phyloP scores from a whole-genome alignment of 1,284 basidiomycete genomes.

The Ustilago bromivora region DNA sequence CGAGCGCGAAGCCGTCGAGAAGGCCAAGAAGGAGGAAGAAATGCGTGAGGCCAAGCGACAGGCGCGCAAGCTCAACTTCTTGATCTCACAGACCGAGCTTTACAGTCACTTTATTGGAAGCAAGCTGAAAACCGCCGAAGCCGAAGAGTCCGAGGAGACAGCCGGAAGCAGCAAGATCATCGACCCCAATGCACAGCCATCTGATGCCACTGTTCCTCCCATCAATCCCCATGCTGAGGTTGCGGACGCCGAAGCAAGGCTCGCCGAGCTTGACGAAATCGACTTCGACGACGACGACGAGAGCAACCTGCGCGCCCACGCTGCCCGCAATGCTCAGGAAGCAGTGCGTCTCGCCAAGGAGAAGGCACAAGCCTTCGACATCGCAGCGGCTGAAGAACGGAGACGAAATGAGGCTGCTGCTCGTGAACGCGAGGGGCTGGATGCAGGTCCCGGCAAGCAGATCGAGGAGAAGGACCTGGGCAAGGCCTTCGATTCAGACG shows the following conservation, averaged over 20 bases:
- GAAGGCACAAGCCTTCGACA: slow-evolving; percentile 87
- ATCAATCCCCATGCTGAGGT: slow-evolving; percentile 75
- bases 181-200: slow-evolving; percentile 46
- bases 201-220: slow-evolving; percentile 71
- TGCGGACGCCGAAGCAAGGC: slow-evolving; percentile 47
- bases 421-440: slow-evolving; percentile 39
- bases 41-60: slow-evolving; percentile 94
- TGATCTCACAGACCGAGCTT: slow-evolving; percentile 98
- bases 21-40: slow-evolving; percentile 90
- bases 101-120: slow-evolving; percentile 99
- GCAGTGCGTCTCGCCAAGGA: slow-evolving; percentile 84
- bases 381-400: slow-evolving; percentile 81
- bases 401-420: slow-evolving; percentile 75
- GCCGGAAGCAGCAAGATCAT: slow-evolving; percentile 66
- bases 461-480: slow-evolving; percentile 62
- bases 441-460: slow-evolving; percentile 34
- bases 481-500: slow-evolving; percentile 76
- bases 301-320: slow-evolving; percentile 88
- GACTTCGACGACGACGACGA: slow-evolving; percentile 96
- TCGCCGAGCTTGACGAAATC: slow-evolving; percentile 78
- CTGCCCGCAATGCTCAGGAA: slow-evolving; percentile 88
- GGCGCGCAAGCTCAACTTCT: slow-evolving; percentile 96
- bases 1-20: slow-evolving; percentile 76
- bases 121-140: slow-evolving; percentile 94
- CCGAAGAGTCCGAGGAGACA: slow-evolving; percentile 80